These are phyloP conservation scores for Simplicillium sp. DNA, from an alignment of 2,329 filamentous ascomycete genomes.

Conservation along the genomic window DNA sequence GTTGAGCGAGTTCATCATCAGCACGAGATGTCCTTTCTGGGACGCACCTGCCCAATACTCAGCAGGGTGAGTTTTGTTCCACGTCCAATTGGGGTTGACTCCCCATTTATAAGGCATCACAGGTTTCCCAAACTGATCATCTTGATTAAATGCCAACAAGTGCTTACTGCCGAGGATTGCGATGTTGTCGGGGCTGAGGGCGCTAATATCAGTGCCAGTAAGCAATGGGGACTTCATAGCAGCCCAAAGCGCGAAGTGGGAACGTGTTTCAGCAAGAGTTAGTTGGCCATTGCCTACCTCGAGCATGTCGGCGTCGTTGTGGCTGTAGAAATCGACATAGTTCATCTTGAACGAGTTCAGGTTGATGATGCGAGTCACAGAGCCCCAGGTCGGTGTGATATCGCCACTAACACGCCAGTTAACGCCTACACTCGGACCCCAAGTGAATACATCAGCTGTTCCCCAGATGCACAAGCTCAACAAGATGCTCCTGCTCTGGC, in stretches of 20 bases:
- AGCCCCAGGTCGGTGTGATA: constrained; percentile 26
- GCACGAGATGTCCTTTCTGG: constrained; percentile 32
- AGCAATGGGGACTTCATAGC: constrained; percentile 39
- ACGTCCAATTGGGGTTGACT: constrained; percentile 37
- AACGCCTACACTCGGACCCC: constrained; percentile 38
- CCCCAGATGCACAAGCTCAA: constrained; percentile 48
- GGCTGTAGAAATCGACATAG: constrained; percentile 35
- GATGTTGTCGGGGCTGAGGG: constrained; percentile 23
- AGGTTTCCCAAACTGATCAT: constrained; percentile 27
- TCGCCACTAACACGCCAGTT: constrained; percentile 36
- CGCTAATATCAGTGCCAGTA: constrained; percentile 32
- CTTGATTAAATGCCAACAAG: constrained; percentile 34
- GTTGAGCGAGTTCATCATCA: constrained; percentile 33
- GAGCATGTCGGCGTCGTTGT: constrained; percentile 40
- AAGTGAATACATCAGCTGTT: constrained; percentile 34
- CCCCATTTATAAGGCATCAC: constrained; percentile 39
- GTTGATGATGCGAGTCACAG: constrained; percentile 31
- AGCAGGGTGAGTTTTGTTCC: constrained; percentile 36
- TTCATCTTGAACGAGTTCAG: constrained; percentile 36
- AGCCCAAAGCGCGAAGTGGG: constrained; percentile 43
- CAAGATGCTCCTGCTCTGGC: constrained; percentile 34
- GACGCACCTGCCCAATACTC: constrained; percentile 38
- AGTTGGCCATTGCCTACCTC: constrained; percentile 38
- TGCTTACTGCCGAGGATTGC: constrained; percentile 30
- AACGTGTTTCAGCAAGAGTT: constrained; percentile 32